Conservation (phyloP, 257 asterid genomes). For the Solanum clarkiae region DNA sequence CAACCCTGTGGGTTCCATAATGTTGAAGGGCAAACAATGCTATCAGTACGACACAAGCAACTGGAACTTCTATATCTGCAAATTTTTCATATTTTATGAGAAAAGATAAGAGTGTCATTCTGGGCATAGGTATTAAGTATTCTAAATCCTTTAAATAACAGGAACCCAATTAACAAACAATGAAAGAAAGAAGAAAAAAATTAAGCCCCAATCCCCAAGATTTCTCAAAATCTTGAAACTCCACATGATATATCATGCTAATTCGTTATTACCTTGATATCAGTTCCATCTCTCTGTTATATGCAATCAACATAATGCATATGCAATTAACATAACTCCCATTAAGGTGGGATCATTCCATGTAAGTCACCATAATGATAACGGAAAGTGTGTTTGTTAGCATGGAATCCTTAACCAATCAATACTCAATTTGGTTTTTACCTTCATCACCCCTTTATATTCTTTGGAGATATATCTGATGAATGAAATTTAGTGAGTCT, state of each 20-base stretch:
- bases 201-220: neutral
- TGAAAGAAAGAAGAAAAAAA: neutral
- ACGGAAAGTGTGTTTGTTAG: neutral
- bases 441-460: neutral
- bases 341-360: neutral
- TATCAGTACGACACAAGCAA: constrained; percentile 67
- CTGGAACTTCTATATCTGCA: constrained; percentile 93
- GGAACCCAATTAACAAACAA: neutral
- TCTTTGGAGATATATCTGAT: neutral
- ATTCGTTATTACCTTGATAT: neutral
- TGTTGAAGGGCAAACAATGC: constrained; percentile 92
- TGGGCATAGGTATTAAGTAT: neutral
- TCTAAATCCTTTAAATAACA: neutral
- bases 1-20: constrained; percentile 95
- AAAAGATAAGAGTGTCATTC: neutral
- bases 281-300: neutral
- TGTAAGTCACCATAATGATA: neutral
- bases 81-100: constrained; percentile 6
- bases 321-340: neutral
- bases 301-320: neutral
- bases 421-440: neutral
- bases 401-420: neutral
- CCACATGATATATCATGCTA: neutral
- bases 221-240: neutral
- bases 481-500: neutral